Base-by-base conservation (phyloP, 768 basidiomycete genomes). In the Amanita rubescens region DNA sequence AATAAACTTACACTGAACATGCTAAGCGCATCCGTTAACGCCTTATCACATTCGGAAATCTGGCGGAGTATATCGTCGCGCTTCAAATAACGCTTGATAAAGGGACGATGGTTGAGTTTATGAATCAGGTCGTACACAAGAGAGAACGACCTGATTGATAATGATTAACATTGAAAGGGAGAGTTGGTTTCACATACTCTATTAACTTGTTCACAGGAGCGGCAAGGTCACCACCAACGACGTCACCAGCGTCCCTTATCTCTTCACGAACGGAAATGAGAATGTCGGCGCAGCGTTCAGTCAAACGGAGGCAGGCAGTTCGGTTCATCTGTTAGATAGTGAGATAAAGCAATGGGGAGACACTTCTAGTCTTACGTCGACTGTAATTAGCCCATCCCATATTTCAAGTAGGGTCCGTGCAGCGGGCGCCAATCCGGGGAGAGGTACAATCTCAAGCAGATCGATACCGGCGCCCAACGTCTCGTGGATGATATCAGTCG, bases 81-180 rank as follows among this genome's bases (percentile, higher is more conserved):
- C 59, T 77, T 77, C 41, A 85, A 68, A 62, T 82, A 86, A 6
- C 82, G 73, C 64, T 82, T 82, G 58, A 86, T 62, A 67, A 85
- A 85, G 0, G 84, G 78, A 5, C 81, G 66, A 37, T 72, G 66
- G 11, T 71, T 67, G 50, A 81, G 76, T 45, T 73, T 77, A 50
- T 72, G 61, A 5, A 84, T 67, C 33, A 55, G 82, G 69, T 9
- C 57, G 30, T 66, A 61, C 3, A 81, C 72, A 6, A 63, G 49
- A 10, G 56, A 39, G 60, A 75, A 75, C 3, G 72, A 44, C 24
- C 59, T 62, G 22, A 12, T 11, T 47, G 59, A 48, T 49, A 55
- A 34, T 30, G 55, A 55, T 46, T 45, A 43, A 20, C 55, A 49
- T 56, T 43, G 5, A 49, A 24, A 25, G 15, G 41, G 19, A 43